A percentile compares a stretch with the other conserved stretches of the same genome.
These are phyloP conservation scores for Beta macrorhiza DNA, from an alignment of 179 eudicot genomes.

Conservation along the genomic window DNA sequence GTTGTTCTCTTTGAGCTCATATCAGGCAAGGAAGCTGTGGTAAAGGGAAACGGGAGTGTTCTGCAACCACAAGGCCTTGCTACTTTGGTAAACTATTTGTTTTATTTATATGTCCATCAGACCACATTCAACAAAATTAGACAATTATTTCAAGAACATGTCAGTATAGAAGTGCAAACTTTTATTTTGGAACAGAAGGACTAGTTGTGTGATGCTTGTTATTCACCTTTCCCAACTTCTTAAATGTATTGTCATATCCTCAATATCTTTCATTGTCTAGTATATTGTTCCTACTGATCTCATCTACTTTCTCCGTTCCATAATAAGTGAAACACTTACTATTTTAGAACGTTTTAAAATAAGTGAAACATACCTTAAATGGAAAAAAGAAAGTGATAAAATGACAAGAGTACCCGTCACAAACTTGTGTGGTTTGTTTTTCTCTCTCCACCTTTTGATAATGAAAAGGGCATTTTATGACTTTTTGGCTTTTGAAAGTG, in stretches of 20 bases:
- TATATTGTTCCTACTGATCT: neutral
- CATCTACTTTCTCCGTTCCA: too few relatives aligned
- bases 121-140: neutral
- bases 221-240: neutral
- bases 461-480: too few relatives aligned
- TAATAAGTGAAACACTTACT: too few relatives aligned
- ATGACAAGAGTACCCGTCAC: too few relatives aligned
- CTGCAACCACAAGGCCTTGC: slow-evolving; percentile 51
- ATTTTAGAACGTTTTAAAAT: too few relatives aligned
- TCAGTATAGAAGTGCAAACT: neutral
- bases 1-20: slow-evolving; percentile 64
- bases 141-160: neutral
- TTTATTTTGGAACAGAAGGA: neutral
- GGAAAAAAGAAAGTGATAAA: too few relatives aligned
- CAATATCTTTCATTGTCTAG: neutral
- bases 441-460: too few relatives aligned
- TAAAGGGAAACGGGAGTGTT: slow-evolving; percentile 39
- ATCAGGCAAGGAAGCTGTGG: slow-evolving; percentile 63
- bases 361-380: too few relatives aligned
- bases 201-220: neutral
- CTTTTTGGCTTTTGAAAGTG: too few relatives aligned
- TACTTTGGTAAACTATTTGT: slow-evolving; percentile 42
- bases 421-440: too few relatives aligned
- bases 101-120: neutral
- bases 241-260: neutral